Evolutionary conservation across 2,329 filamentous ascomycete species (phyloP), one percentile per base, ranked within the genome.

Genomic region (Aspergillus sp.): DNA sequence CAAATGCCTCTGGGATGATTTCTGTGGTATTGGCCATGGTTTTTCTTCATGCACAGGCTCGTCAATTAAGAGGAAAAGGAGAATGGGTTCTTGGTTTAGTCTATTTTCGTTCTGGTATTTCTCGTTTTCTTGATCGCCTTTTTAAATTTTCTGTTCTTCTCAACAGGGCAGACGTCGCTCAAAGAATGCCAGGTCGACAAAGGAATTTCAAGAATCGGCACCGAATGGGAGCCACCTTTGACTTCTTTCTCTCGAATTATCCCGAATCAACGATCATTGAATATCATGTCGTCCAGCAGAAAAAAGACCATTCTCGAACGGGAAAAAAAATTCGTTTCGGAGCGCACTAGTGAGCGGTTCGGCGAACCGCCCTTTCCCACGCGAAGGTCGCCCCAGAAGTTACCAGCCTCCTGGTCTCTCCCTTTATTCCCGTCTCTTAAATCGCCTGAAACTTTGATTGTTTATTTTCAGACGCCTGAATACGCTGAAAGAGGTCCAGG

Each of bases 1-100:
- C 44, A 61, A 87, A 88, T 20, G 52, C 53, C 7, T 55, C 49
- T 3, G 66, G 60, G 27, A 70, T 53, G 7, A 3, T 5, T 15
- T 19, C 37, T 7, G 17, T 20, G 17, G 5, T 39, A 10, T 39
- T 19, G 17, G 17, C 19, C 37, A 13, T 39, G n/a, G n/a, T 1
- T 17, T n/a, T 17, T 19, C 25, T 30, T 30, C 12, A 30, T 30
- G 4, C 25, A 12, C 25, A 30, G 25, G 25, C 25, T 30, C 25
- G 10, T 30, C 25, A 30, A 12, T 9, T 30, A 19, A 10, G 5
- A 19, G 53, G 20, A 30, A 10, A 10, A 19, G 53, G 20, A 30
- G 10, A 38, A 19, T 9, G 35, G 17, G 6, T 38, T 17, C 9
- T 10, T 12, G 25, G 33, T 39, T 13, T 20, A 19, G 12, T 27